Percentiles rank a stretch among this genome's conserved stretches.
Conservation (phyloP, 495 filamentous ascomycete species). For the Jackrogersella multiformis region DNA sequence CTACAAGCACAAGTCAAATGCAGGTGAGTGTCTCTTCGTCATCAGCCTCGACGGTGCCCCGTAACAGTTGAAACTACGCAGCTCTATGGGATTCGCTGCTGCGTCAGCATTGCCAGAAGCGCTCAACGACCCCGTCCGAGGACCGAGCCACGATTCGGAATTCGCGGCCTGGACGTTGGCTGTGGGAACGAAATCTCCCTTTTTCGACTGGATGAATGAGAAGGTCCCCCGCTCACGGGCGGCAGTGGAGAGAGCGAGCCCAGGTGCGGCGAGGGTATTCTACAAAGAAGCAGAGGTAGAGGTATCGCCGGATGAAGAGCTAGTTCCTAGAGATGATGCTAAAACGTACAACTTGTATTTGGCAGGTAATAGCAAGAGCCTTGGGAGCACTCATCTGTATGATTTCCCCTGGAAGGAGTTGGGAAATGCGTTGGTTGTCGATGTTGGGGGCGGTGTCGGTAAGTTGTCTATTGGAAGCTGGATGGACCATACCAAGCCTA, state of each 20-base stretch:
- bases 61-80: slow-evolving; percentile 1
- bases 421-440: slow-evolving; percentile 49
- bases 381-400: slow-evolving; percentile 46
- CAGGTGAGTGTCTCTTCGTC: slow-evolving; percentile 39
- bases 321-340: slow-evolving; percentile 30
- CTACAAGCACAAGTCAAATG: slow-evolving; percentile 38
- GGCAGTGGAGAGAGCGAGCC: slow-evolving; percentile 39
- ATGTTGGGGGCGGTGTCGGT: slow-evolving; percentile 57
- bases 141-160: slow-evolving; percentile 38
- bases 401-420: slow-evolving; percentile 53
- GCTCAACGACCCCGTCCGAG: slow-evolving; percentile 42
- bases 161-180: slow-evolving; percentile 48
- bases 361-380: slow-evolving; percentile 47
- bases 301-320: slow-evolving; percentile 27
- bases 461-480: slow-evolving; percentile 10
- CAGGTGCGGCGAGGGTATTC: slow-evolving; percentile 28
- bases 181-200: slow-evolving; percentile 43
- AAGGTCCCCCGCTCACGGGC: slow-evolving; percentile 34
- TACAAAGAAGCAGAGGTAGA: slow-evolving; percentile 31
- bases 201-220: slow-evolving; percentile 54
- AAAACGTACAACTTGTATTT: slow-evolving; percentile 37
- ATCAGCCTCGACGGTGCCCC: background rate
- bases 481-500: background rate
- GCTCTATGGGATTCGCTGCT: slow-evolving; percentile 41
- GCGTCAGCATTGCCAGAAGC: slow-evolving; percentile 47